Base-by-base conservation (phyloP, 2,329 filamentous ascomycete genomes). In the Pseudogymnoascus sp. region DNA sequence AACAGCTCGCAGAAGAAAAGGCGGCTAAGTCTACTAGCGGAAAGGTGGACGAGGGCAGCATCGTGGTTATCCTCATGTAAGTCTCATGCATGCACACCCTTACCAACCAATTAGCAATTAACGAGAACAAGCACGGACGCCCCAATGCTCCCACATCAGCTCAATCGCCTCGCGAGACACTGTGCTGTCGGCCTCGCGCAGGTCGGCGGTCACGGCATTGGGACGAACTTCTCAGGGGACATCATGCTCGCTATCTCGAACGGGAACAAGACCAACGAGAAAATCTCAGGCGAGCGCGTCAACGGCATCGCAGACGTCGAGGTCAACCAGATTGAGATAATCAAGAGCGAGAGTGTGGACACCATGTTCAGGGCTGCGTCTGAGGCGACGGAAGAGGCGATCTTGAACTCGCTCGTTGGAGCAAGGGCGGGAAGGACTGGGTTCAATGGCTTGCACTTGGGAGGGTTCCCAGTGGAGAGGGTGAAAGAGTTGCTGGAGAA, bases 201-300 rank as follows among this genome's bases (percentile, higher is more conserved):
- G 62, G 84, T 86, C 0, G 85, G 85, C 2, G 83, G 84, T 1
- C 82, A 82, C 63, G 85, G 84, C 0, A 62, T 69, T 1, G 69
- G 68, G 3, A 77, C 79, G 45, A 87, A 87, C 65, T 78, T 78
- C 9, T 87, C 83, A 0, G 86, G 86, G 0, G 86, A 89, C 64
- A 82, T 89, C 63, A 87, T 88, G 69, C 74, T 89, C 2, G 85
- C 86, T 3, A 83, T 89, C 63, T 87, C 84, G 6, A 88, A 85
- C 0, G 85, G 77, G 5, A 83, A 81, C 63, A 67, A 61, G 35
- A 62, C 70, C 1, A 61, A 67, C 12, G 66, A 69, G 21, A 48
- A 59, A 37, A 65, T 67, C 5, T 62, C 70, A 42, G 69, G 67
- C 5, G 64, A 70, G 3, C 66, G 68, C 40, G 70, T 71, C 0